Evolutionary conservation across 2,329 filamentous ascomycete species (phyloP), one percentile per base, ranked within the genome.

Genomic region (Zasmidium angulare): DNA sequence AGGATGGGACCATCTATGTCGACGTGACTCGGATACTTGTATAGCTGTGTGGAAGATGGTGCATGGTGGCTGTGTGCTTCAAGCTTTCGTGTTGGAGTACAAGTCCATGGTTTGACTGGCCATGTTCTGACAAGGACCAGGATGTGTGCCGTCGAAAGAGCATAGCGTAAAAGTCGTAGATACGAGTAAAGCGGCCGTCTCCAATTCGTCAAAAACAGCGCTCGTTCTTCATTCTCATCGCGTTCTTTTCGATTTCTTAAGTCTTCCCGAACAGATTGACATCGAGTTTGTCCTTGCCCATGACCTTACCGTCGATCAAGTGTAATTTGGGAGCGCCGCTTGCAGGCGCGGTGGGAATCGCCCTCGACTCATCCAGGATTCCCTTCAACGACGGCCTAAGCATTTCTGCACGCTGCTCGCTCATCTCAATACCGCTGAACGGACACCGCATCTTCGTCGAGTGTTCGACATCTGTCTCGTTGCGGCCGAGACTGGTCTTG

Each of bases 251-350:
- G 11, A 4, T 4, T 11, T 6, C 11, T 29, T 11, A 29, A 29
- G 26, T 29, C 36, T 43, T 43, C 14, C 36, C 36, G n/a, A 43
- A 43, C n/a, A 26, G n/a, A 17, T 43, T 17, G 12, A 43, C 14
- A 43, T 63, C 56, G 40, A 65, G 29, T n/a, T 63, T 63, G 43
- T 63, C 63, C 48, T 59, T 63, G 7, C 59, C 22, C 36, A 58
- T 49, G 22, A 55, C 58, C 47, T 64, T 64, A 2, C 63, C 60
- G 51, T 64, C 63, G 20, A 63, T 58, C 31, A 64, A 29, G 43
- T 56, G 57, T 24, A 64, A 20, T 22, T 60, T 57, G 26, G 63
- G 63, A 10, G 54, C 58, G 4, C 63, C 60, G 19, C 49, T 60
- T 21, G 46, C 23, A 49, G 43, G 49, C 24, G 26, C 23, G 4